A percentile compares a stretch with the other conserved stretches of the same genome.
These are phyloP conservation scores for Phaseolus coccineus DNA, from an alignment of 331 rosid species.

Conservation along the genomic window DNA sequence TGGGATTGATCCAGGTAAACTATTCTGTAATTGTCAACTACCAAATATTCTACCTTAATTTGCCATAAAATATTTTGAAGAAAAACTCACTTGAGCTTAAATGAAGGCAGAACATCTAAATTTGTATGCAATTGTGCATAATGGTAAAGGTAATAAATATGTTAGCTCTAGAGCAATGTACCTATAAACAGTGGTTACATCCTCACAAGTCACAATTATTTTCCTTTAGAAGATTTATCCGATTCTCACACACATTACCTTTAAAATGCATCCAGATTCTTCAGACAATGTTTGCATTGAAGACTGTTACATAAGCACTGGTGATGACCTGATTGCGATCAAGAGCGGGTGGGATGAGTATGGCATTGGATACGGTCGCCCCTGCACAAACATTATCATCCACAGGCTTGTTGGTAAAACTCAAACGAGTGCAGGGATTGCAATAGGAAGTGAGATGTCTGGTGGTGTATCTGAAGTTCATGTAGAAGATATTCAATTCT, in stretches of 20 bases:
- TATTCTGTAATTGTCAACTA: neutral
- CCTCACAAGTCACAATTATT: neutral
- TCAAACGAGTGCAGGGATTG: slow-evolving; percentile 66
- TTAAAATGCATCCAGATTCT: slow-evolving; percentile 62
- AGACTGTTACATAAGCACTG: slow-evolving; percentile 83
- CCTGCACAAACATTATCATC: slow-evolving; percentile 67
- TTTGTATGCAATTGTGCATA: neutral
- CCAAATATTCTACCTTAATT: neutral
- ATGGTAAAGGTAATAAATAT: too few species aligned
- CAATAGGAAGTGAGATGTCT: slow-evolving; percentile 91
- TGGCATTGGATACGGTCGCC: slow-evolving; percentile 72
- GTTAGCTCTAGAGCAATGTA: too few species aligned
- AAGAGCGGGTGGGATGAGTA: slow-evolving; percentile 94
- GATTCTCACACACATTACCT: slow-evolving; percentile 40
- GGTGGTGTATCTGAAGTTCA: slow-evolving; percentile 79
- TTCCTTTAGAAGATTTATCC: neutral
- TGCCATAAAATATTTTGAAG: slow-evolving; percentile 7
- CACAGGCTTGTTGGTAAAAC: slow-evolving; percentile 63
- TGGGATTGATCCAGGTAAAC: slow-evolving; percentile 80
- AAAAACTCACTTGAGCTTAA: neutral
- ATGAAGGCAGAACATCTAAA: slow-evolving; percentile 5
- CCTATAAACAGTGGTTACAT: slow-evolving; percentile 3
- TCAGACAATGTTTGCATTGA: slow-evolving; percentile 76
- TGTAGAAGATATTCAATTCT: slow-evolving; percentile 65
- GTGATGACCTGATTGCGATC: slow-evolving; percentile 79